Base-by-base conservation (phyloP, 441 rosid genomes). In the Bruguiera hainesii region DNA sequence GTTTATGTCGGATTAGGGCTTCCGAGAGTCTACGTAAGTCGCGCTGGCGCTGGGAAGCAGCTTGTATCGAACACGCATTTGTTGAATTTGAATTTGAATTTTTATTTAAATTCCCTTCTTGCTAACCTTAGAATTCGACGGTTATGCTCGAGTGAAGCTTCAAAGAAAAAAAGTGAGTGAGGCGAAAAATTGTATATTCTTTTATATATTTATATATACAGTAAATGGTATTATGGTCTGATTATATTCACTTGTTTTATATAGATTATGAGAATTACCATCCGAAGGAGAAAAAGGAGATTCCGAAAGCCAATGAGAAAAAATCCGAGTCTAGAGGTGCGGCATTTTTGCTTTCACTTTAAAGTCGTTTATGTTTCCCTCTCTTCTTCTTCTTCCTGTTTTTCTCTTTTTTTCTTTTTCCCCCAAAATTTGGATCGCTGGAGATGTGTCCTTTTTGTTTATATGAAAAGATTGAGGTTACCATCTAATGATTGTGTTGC, bases 251-350 rank as follows among this genome's bases (percentile, higher is more conserved):
- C 49, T 23, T 28, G 19, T 46, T 71, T 42, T 1, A 30, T 67
- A 62, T 70, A 88, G 94, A 78, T 26, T 81, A 78, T 72, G 83
- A 83, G 75, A 88, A 85, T 61, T 88, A 73, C 71, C 72, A 26
- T 39, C 91, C 94, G 0, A 88, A 82, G 71, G 72, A 72, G 20
- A 84, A 76, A 81, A 80, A 81, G 80, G 83, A 75, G 52, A 74
- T 66, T 51, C 84, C 91, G 0, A 79, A 76, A 71, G 80, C 57
- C 53, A 61, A 75, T 71, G 78, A 72, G 37, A 67, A 64, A 33
- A 83, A 84, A 73, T 72, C 81, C 18, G 81, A 76, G 65, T 70
- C 80, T 23, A 86, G 82, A 83, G 91, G 87, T 84, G 62, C 30
- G 49, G 5, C 39, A 6, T 33, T 50, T 53, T 50, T 60, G 49